Conservation (phyloP, 140 eudicot genomes). For the Flaveria floridana region DNA sequence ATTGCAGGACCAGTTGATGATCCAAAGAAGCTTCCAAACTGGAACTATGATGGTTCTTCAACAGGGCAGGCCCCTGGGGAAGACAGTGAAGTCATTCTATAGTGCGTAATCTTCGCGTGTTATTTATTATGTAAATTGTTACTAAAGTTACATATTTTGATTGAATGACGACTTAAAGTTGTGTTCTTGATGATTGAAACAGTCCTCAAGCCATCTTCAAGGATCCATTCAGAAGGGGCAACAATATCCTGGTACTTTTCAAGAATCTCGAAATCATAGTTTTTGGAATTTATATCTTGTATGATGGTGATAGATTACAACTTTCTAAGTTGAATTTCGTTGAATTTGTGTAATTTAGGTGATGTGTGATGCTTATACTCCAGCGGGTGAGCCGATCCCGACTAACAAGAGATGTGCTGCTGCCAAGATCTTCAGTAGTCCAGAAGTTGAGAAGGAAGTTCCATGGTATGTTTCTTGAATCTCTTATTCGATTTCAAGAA, state of each 20-base stretch:
- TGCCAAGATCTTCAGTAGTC: slow-evolving; percentile 68
- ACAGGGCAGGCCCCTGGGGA: slow-evolving; percentile 92
- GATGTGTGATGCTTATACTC: slow-evolving; percentile 89
- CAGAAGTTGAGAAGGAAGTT: slow-evolving; percentile 69
- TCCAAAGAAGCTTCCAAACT: slow-evolving; percentile 70
- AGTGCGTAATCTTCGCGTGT: slow-evolving; percentile 34
- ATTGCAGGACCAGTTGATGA: slow-evolving; percentile 59
- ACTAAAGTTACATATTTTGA: not conserved
- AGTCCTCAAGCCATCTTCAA: slow-evolving; percentile 88
- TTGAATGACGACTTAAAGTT: not conserved
- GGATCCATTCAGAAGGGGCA: slow-evolving; percentile 94
- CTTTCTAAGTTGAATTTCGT: not conserved
- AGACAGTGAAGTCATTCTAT: slow-evolving; percentile 83
- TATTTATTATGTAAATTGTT: not conserved
- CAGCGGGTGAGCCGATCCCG: slow-evolving; percentile 88
- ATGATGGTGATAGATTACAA: not conserved
- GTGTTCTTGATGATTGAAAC: slow-evolving; percentile 32
- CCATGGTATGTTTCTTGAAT: slow-evolving; percentile 54
- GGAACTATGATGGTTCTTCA: slow-evolving; percentile 85
- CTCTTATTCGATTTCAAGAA: not conserved
- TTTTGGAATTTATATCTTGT: not conserved
- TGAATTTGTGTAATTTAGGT: slow-evolving; percentile 41
- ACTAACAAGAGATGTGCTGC: slow-evolving; percentile 78
- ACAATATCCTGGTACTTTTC: slow-evolving; percentile 61
- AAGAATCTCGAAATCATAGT: slow-evolving; percentile 7